Conservation (phyloP, 2,329 filamentous ascomycete species). For the Fusarium anguioides region DNA sequence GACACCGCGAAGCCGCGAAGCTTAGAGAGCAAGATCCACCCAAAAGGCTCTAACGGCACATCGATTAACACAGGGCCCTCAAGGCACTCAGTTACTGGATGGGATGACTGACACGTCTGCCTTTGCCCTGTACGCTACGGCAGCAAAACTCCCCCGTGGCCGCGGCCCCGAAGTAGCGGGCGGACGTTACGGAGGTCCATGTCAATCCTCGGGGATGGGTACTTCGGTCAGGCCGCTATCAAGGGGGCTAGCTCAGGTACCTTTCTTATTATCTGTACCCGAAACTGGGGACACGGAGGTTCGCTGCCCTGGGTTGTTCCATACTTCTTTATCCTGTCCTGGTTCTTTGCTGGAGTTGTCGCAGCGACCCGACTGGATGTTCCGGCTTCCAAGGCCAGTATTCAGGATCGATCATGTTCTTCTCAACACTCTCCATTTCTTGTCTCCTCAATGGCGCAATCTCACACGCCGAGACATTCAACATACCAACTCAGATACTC, state of each 20-base stretch:
- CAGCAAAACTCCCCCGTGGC: slow-evolving; percentile 20
- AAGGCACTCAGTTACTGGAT: neutral
- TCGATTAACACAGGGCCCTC: slow-evolving; percentile 26
- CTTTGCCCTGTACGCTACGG: neutral
- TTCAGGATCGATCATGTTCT: neutral
- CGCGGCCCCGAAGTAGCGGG: slow-evolving; percentile 21
- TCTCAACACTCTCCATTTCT: neutral
- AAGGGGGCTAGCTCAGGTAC: slow-evolving; percentile 22
- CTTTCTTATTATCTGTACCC: slow-evolving; percentile 23
- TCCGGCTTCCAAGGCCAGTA: neutral
- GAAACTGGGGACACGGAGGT: slow-evolving; percentile 16
- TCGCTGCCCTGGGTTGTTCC: slow-evolving; percentile 14
- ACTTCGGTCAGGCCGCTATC: slow-evolving; percentile 30
- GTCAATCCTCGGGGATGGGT: slow-evolving; percentile 32
- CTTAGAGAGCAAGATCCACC: slow-evolving; percentile 15
- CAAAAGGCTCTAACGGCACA: slow-evolving; percentile 23
- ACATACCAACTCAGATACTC: neutral
- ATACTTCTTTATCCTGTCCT: neutral
- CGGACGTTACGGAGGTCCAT: slow-evolving; percentile 19
- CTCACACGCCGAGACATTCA: neutral
- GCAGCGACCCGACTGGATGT: slow-evolving; percentile 10
- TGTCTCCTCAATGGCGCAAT: slow-evolving; percentile 11
- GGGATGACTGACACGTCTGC: slow-evolving; percentile 4
- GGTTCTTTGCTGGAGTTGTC: slow-evolving; percentile 5
- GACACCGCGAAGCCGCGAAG: slow-evolving; percentile 39